phyloP scores from a whole-genome alignment of 306 rosid genomes.

The Mimosa pudica region DNA sequence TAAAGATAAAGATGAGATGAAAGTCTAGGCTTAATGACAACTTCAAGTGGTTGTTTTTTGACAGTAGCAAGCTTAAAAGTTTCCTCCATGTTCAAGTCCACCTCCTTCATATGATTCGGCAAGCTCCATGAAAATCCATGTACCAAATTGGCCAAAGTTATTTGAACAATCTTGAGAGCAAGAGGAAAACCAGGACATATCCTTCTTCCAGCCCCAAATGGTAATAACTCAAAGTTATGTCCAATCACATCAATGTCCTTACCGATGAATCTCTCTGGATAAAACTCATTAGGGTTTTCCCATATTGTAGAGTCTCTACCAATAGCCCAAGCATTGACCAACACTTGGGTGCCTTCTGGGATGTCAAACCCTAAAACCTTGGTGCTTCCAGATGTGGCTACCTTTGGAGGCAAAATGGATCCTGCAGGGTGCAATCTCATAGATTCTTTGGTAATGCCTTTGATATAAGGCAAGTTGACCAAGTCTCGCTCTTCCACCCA shows the following conservation, averaged over 20 bases:
- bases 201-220: neutral
- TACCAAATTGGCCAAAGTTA: too few relatives aligned
- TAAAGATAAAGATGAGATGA: too few relatives aligned
- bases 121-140: constrained; percentile 33
- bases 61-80: neutral
- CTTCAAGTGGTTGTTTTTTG: neutral
- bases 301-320: neutral
- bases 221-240: neutral
- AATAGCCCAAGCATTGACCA: neutral
- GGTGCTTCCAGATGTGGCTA: neutral
- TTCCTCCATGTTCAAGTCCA: neutral
- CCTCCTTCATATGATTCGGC: constrained; percentile 23
- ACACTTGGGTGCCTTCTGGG: neutral
- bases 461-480: neutral
- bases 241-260: neutral
- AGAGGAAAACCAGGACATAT: too few relatives aligned
- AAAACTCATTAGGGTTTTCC: neutral
- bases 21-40: neutral
- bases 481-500: neutral
- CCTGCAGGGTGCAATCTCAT: neutral
- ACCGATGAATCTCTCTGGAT: neutral
- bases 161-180: too few relatives aligned
- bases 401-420: neutral
- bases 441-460: neutral
- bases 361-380: neutral